These are phyloP conservation scores for Alternaria angustiovoidea DNA, from an alignment of 2,329 filamentous ascomycete species.

Conservation along the genomic window DNA sequence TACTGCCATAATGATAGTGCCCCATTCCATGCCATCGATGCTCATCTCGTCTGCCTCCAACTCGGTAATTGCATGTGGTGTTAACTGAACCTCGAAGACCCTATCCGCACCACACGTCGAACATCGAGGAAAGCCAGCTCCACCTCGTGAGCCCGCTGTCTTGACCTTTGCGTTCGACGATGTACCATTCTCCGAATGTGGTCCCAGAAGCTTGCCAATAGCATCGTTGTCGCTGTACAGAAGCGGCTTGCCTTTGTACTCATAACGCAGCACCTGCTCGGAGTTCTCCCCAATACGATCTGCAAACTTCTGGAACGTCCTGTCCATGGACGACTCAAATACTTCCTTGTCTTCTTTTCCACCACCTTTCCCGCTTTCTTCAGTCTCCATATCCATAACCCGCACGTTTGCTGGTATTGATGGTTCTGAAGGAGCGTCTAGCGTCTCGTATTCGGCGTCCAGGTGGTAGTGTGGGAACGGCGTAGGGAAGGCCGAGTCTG, in stretches of 20 bases:
- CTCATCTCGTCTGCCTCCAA: constrained; percentile 76
- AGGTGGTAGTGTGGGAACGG: constrained; percentile 80
- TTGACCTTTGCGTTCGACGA: constrained; percentile 42
- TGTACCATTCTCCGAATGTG: constrained; percentile 39
- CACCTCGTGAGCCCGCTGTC: constrained; percentile 32
- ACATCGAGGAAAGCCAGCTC: constrained; percentile 73
- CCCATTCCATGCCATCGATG: constrained; percentile 95
- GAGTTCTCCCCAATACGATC: constrained; percentile 60
- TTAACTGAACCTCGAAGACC: constrained; percentile 91
- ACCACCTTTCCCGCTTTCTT: constrained; percentile 38
- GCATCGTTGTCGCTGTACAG: constrained; percentile 81
- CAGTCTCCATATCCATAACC: constrained; percentile 48
- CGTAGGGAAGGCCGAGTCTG: constrained; percentile 67
- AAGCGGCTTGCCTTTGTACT: constrained; percentile 62
- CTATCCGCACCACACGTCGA: constrained; percentile 75
- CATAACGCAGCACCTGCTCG: constrained; percentile 61
- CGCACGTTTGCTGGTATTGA: constrained; percentile 59
- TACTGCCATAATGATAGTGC: constrained; percentile 85
- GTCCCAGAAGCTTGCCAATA: constrained; percentile 70
- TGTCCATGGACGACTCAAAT: constrained; percentile 60
- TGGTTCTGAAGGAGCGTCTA: constrained; percentile 66
- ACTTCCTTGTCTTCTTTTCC: constrained; percentile 56
- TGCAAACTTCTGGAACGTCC: constrained; percentile 61
- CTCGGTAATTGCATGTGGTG: constrained; percentile 87
- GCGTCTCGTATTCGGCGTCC: constrained; percentile 90